Evolutionary conservation across 306 rosid genomes (phyloP).

Genomic region (Vicia sativa): DNA sequence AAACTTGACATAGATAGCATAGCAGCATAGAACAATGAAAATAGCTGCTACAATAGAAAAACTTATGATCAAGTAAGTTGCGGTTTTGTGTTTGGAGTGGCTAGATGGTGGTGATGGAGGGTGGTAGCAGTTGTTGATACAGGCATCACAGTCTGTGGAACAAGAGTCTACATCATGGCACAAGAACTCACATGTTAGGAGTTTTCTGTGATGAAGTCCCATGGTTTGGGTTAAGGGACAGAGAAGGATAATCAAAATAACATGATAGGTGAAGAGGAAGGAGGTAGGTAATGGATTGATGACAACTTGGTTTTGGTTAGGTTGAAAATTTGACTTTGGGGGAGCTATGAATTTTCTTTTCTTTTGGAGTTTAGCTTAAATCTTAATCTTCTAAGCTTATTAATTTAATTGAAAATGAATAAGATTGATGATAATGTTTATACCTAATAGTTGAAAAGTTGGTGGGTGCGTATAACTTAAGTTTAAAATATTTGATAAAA

Average conservation of each 20-base stretch:
- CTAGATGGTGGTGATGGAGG: background rate
- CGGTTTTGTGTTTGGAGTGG: slow-evolving; percentile 10
- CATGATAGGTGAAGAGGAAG: slow-evolving; percentile 6
- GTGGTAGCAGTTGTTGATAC: background rate
- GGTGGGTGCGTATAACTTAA: background rate
- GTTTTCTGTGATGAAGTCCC: slow-evolving; percentile 44
- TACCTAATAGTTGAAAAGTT: background rate
- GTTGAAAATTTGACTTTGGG: slow-evolving; percentile 36
- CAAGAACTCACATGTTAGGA: background rate
- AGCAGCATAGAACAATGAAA: slow-evolving; percentile 48
- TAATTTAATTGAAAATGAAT: background rate
- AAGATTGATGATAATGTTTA: background rate
- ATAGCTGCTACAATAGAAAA: slow-evolving; percentile 35
- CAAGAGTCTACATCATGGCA: background rate
- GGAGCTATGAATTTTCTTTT: background rate
- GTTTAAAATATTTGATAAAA: no score
- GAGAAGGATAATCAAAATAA: slow-evolving; percentile 9
- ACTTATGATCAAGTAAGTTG: slow-evolving; percentile 22
- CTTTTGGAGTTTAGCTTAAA: background rate
- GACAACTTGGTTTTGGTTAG: background rate
- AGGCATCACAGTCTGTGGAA: background rate
- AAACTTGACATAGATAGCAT: slow-evolving; percentile 50
- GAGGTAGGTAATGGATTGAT: slow-evolving; percentile 17
- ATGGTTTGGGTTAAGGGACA: slow-evolving; percentile 29
- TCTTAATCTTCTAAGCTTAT: background rate